A percentile compares a stretch with the other conserved stretches of the same genome.
Conservation (phyloP, 2,329 filamentous ascomycete species). For the Aspergillus amoenus region DNA sequence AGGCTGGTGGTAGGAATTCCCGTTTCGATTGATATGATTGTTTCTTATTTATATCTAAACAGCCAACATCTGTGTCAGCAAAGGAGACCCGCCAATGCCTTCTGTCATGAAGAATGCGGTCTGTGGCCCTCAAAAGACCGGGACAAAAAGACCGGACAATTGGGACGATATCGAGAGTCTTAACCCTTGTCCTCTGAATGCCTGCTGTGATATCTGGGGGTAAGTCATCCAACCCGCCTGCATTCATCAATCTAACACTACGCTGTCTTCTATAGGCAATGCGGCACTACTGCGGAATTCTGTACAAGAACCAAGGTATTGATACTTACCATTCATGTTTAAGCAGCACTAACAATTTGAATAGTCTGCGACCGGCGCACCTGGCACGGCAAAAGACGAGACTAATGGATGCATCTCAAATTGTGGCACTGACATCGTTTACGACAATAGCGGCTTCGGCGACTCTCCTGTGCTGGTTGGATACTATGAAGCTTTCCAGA, state of each 20-base stretch:
- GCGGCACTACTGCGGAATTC: constrained; percentile 47
- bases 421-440: constrained; percentile 40
- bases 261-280: constrained; percentile 26
- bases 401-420: constrained; percentile 43
- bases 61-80: constrained; percentile 32
- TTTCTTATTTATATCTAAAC: too few species aligned
- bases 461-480: constrained; percentile 7
- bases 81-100: too few species aligned
- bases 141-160: too few species aligned
- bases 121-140: too few species aligned
- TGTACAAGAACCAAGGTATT: constrained; percentile 30
- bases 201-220: constrained; percentile 47
- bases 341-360: too few species aligned
- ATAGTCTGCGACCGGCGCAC: constrained; percentile 22
- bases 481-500: constrained; percentile 25
- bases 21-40: too few species aligned
- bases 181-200: constrained; percentile 49
- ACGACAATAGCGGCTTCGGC: constrained; percentile 13
- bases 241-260: too few species aligned
- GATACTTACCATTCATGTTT: too few species aligned
- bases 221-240: too few species aligned
- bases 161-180: constrained; percentile 31
- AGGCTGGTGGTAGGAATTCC: constrained; percentile 11
- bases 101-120: too few species aligned
- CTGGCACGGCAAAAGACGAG: constrained; percentile 35